Evolutionary conservation across 345 rosid species (phyloP).

Genomic region (Cardiospermum halicacabum): DNA sequence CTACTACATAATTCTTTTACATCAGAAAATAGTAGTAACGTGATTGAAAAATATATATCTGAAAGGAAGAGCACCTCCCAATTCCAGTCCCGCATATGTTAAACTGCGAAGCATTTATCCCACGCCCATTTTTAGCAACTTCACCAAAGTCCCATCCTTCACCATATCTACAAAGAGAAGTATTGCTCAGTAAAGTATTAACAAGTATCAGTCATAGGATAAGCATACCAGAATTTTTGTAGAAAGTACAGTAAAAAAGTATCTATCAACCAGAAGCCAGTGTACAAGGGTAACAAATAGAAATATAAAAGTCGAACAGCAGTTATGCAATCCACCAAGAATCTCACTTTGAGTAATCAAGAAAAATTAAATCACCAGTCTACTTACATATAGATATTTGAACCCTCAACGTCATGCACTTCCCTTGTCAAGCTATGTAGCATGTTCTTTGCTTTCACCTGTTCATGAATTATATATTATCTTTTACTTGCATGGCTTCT

Average conservation of each 20-base stretch:
- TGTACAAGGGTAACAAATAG: neutral
- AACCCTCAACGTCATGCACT: constrained; percentile 79
- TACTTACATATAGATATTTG: constrained; percentile 73
- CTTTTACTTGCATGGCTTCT: constrained; percentile 6
- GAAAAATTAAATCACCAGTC: neutral
- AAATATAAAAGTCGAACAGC: neutral
- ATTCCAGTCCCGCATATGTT: constrained; percentile 79
- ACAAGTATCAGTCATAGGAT: neutral
- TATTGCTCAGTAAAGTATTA: neutral
- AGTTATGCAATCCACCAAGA: neutral
- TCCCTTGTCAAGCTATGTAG: constrained; percentile 59
- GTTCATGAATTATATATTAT: constrained; percentile 18
- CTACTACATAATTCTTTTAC: too few relatives aligned
- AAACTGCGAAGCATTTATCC: constrained; percentile 79
- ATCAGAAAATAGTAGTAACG: neutral
- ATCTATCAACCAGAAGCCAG: neutral
- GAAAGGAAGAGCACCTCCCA: constrained; percentile 57
- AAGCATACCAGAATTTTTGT: neutral
- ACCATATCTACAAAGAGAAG: constrained; percentile 62
- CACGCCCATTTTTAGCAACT: constrained; percentile 93
- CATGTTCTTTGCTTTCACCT: constrained; percentile 74
- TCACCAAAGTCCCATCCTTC: constrained; percentile 99
- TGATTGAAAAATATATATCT: neutral
- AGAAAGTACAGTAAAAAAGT: neutral
- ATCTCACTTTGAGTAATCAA: neutral